Conservation (phyloP, 1,284 basidiomycete species). For the Microstroma glucosiphilum region DNA sequence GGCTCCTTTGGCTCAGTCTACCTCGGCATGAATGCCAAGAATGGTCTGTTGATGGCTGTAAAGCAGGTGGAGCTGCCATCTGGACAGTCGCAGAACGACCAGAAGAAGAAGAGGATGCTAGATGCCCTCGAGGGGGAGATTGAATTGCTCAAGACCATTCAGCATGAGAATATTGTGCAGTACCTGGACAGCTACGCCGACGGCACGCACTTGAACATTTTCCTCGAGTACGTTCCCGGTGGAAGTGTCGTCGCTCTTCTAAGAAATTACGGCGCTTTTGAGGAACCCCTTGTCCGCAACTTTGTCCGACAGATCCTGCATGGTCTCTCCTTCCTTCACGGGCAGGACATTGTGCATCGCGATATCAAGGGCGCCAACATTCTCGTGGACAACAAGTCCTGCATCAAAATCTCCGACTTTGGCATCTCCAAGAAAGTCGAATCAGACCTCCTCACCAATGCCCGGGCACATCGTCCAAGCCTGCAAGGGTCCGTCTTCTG, state of each 20-base stretch:
- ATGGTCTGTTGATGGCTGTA: conserved; percentile 93
- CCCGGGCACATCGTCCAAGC: conserved; percentile 74
- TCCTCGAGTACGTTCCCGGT: conserved; percentile 72
- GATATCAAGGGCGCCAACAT: conserved; percentile 99
- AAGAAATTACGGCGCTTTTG: conserved; percentile 91
- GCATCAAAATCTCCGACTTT: conserved; percentile 97
- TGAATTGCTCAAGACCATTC: conserved; percentile 84
- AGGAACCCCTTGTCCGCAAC: conserved; percentile 86
- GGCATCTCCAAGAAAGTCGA: conserved; percentile 98
- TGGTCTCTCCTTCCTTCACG: conserved; percentile 87
- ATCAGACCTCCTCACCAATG: conserved; percentile 84
- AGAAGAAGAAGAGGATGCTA: conserved; percentile 89
- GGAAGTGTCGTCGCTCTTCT: conserved; percentile 90
- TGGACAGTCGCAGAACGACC: conserved; percentile 78
- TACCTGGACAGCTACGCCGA: conserved; percentile 61
- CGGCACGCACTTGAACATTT: conserved; percentile 75
- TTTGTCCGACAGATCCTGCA: conserved; percentile 90
- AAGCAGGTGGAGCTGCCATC: conserved; percentile 95
- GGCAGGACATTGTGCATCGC: conserved; percentile 89
- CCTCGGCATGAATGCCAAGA: conserved; percentile 92
- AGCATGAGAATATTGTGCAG: conserved; percentile 96
- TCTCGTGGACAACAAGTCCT: conserved; percentile 95
- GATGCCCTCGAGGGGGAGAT: conserved; percentile 92
- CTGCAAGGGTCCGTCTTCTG: conserved; percentile 96
- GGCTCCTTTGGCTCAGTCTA: conserved; percentile 59